phyloP scores from a whole-genome alignment of 208 protist species.

The Crithidia bombi region DNA sequence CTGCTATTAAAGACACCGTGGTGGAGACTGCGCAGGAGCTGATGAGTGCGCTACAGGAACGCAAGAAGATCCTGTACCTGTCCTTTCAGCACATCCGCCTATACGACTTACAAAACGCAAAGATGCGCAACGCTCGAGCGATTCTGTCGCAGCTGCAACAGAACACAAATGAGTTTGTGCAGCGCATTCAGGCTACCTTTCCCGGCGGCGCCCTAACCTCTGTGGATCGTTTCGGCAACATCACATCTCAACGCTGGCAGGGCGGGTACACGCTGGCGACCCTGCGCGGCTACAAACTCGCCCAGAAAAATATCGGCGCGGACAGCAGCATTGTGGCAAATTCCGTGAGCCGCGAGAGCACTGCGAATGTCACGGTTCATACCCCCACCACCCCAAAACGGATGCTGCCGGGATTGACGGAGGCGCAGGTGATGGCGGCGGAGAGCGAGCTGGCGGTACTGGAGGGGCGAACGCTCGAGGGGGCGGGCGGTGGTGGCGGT shows the following conservation, averaged over 20 bases:
- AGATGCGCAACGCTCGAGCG: slow-evolving; percentile 77
- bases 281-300: slow-evolving; percentile 57
- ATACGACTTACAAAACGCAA: slow-evolving; percentile 89
- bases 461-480: slow-evolving; percentile 14
- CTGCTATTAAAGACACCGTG: slow-evolving; percentile 84
- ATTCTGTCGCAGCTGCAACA: slow-evolving; percentile 77
- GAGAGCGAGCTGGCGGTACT: slow-evolving; percentile 58
- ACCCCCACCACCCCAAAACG: not conserved
- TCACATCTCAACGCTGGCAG: slow-evolving; percentile 84
- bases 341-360: not conserved
- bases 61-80: slow-evolving; percentile 92
- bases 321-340: not conserved
- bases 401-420: slow-evolving; percentile 32
- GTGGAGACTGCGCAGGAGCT: slow-evolving; percentile 85
- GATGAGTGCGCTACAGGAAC: slow-evolving; percentile 86
- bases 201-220: slow-evolving; percentile 74
- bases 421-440: slow-evolving; percentile 55
- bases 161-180: slow-evolving; percentile 59
- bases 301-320: slow-evolving; percentile 15
- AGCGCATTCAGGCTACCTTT: slow-evolving; percentile 80
- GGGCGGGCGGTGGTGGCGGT: not conserved
- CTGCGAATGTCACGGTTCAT: not conserved
- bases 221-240: slow-evolving; percentile 86
- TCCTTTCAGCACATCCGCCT: slow-evolving; percentile 92
- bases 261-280: slow-evolving; percentile 84